Base-by-base conservation (phyloP, 179 eudicot species). In the Gypsophila paniculata region DNA sequence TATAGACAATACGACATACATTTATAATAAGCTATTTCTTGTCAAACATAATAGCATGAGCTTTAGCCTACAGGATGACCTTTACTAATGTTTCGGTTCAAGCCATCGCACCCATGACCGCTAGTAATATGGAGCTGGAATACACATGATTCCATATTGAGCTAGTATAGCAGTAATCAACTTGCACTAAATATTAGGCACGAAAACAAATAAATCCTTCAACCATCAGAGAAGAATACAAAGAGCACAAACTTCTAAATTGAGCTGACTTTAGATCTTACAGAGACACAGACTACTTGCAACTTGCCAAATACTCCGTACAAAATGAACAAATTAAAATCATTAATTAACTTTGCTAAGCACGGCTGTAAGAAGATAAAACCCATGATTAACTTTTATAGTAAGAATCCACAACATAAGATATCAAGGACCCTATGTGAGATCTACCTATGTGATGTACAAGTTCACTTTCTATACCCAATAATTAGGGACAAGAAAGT, bases 381-480 rank as follows among this genome's bases (percentile, higher is more conserved):
- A 29, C 6, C 42, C 63, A 42, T 0, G 2, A 26, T 18, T 72
- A 72, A 44, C 12, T 19, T 65, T 17, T 21, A 57, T 14, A 22
- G 6, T 38, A 63, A 38, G 26, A 63, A 38, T n/a, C 21, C 3
- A 63, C 22, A 22, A 18, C 67, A 39, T 22, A 39, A 11, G 26
- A 42, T 42, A 21, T 66, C 23, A 17, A 14, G 12, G 70, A 66
- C n/a, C 38, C 36, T 22, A 46, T 44, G 36, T 38, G 60, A 26
- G 60, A 26, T 67, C 48, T 61, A 49, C 46, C 57, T 71, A 22
- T 61, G 57, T 15, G 46, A 22, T 19, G 65, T 48, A 46, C 29
- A 62, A 55, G 68, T 36, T 61, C 68, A 61, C 25, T 26, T 48
- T 54, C 13, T 29, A 14, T 49, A 34, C 61, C 61, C n/a, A 52